phyloP scores from a whole-genome alignment of 495 filamentous ascomycete species.

The Aspergillus funiculosus region DNA sequence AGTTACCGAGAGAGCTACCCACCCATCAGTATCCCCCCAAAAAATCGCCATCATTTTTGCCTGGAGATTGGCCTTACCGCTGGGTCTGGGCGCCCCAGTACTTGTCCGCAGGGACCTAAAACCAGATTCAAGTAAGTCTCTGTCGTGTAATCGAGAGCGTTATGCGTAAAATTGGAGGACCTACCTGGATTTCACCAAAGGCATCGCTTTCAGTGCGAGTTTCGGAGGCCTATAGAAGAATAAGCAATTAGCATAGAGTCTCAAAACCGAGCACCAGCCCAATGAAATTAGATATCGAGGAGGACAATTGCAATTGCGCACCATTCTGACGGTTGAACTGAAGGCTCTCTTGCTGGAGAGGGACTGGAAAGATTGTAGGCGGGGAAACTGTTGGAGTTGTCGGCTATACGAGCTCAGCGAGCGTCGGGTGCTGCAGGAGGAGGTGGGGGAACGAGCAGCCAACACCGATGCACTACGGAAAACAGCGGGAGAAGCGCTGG shows the following conservation, averaged over 20 bases:
- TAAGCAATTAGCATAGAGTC: conserved; percentile 10
- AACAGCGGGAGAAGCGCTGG: conserved; percentile 31
- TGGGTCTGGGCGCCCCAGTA: conserved; percentile 99
- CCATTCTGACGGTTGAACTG: conserved; percentile 42
- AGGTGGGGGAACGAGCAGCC: conserved; percentile 26
- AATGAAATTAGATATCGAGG: not conserved
- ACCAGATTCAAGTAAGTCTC: conserved; percentile 14
- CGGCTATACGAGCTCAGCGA: conserved; percentile 35
- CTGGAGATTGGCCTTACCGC: conserved; percentile 47
- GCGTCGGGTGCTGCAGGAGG: conserved; percentile 26
- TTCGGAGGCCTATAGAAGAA: conserved; percentile 32
- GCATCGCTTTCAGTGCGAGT: conserved; percentile 85
- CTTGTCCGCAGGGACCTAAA: conserved; percentile 78
- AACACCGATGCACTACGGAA: conserved; percentile 27
- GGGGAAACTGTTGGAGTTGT: conserved; percentile 34
- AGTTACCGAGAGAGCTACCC: conserved; percentile 79
- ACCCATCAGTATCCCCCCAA: conserved; percentile 16
- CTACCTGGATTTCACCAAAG: conserved; percentile 81
- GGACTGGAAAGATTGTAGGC: conserved; percentile 38
- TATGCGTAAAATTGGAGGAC: too few species aligned
- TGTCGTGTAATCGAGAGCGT: not conserved
- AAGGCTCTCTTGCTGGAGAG: conserved; percentile 38
- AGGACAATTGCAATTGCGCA: conserved; percentile 10
- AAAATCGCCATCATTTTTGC: not conserved
- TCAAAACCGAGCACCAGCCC: too few species aligned